Conservation (phyloP, 2,329 filamentous ascomycete species). For the Nothomitra cinnamomea region DNA sequence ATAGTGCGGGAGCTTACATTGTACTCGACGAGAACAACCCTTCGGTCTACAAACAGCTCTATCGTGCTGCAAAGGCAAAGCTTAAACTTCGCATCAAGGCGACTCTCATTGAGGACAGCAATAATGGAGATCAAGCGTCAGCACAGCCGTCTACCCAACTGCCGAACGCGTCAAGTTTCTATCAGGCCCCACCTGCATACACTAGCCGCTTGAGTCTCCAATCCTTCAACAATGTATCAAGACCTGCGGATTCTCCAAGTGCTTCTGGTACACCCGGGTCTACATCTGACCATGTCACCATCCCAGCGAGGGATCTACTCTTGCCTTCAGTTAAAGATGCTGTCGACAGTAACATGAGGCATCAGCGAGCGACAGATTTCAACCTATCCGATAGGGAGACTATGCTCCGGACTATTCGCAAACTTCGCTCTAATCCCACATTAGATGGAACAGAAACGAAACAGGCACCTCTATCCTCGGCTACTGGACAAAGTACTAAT, state of each 20-base stretch:
- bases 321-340: slow-evolving; percentile 15
- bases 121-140: slow-evolving; percentile 21
- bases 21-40: slow-evolving; percentile 60
- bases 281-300: neutral
- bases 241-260: neutral
- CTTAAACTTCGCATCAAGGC: slow-evolving; percentile 85
- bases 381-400: neutral
- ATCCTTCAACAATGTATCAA: slow-evolving; percentile 29
- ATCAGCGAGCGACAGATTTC: slow-evolving; percentile 9
- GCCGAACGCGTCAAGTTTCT: neutral
- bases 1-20: slow-evolving; percentile 71
- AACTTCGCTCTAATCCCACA: too few relatives aligned
- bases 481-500: too few relatives aligned
- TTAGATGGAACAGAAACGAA: too few relatives aligned
- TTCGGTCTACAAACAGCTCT: slow-evolving; percentile 88
- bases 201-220: slow-evolving; percentile 18
- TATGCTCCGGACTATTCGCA: neutral
- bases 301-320: slow-evolving; percentile 12
- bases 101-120: slow-evolving; percentile 27
- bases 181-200: neutral
- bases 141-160: neutral
- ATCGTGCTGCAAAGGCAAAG: slow-evolving; percentile 93
- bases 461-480: too few relatives aligned
- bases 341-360: slow-evolving; percentile 16
- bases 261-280: neutral